A percentile compares a stretch with the other conserved stretches of the same genome.
Conservation (phyloP, 805 yeast genomes). For the Helenozyma rhizophorensis region DNA sequence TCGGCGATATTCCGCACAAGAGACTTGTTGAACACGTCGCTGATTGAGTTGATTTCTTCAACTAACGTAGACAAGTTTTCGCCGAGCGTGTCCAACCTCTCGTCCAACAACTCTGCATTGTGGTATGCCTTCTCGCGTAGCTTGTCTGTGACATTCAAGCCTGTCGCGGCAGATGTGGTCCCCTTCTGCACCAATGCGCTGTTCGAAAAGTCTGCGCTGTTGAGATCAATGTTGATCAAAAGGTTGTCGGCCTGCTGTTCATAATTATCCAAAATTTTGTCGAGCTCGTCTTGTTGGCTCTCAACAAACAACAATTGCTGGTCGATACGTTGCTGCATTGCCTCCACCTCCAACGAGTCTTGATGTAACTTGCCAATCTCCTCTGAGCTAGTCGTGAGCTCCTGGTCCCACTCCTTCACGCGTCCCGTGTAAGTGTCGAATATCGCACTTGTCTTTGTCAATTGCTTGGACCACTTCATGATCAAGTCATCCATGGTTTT, state of each 20-base stretch:
- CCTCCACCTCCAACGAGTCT: conserved; percentile 79
- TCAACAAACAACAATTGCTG: conserved; percentile 82
- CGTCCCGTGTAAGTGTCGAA: conserved; percentile 73
- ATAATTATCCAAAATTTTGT: conserved; percentile 72
- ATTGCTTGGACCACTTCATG: conserved; percentile 87
- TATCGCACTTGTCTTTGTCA: conserved; percentile 66
- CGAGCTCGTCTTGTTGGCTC: conserved; percentile 90
- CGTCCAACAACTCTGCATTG: conserved; percentile 81
- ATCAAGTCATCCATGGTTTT: conserved; percentile 91
- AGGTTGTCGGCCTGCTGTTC: conserved; percentile 66
- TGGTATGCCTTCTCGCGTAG: conserved; percentile 86
- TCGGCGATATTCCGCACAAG: conserved; percentile 32
- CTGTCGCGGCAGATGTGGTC: conserved; percentile 4
- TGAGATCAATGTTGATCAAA: conserved; percentile 35
- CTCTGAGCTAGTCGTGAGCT: conserved; percentile 79
- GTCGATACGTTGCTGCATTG: conserved; percentile 78
- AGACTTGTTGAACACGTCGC: conserved; percentile 69
- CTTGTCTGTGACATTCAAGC: conserved; percentile 63
- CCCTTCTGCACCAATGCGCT: conserved; percentile 8
- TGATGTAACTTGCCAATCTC: conserved; percentile 73
- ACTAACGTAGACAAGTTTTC: conserved; percentile 71
- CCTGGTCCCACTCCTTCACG: conserved; percentile 81
- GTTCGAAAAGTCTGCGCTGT: conserved; percentile 11
- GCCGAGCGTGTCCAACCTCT: conserved; percentile 73
- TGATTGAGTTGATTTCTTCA: conserved; percentile 76